A percentile compares a stretch with the other conserved stretches of the same genome.
These are phyloP conservation scores for Hamigera avellanea DNA, from an alignment of 495 filamentous ascomycete species.

Conservation along the genomic window DNA sequence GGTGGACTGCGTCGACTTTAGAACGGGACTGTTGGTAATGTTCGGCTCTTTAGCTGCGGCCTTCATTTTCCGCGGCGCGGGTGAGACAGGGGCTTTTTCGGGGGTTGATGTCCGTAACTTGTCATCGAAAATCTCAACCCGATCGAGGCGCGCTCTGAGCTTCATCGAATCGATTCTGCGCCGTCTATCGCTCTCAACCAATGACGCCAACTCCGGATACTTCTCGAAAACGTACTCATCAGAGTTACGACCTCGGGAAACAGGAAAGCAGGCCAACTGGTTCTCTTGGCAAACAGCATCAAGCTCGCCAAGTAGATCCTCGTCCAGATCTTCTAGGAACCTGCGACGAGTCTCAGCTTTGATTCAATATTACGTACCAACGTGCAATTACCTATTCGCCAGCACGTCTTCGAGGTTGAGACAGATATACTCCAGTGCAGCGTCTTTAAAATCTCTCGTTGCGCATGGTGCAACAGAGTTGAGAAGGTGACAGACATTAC, in stretches of 20 bases:
- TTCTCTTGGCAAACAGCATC: conserved; percentile 71
- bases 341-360: conserved; percentile 20
- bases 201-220: conserved; percentile 51
- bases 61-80: conserved; percentile 41
- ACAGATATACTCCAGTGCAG: conserved; percentile 81
- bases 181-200: conserved; percentile 40
- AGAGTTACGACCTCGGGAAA: conserved; percentile 62
- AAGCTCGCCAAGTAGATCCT: conserved; percentile 66
- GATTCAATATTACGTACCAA: background rate
- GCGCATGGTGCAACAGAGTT: conserved; percentile 75
- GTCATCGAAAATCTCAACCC: conserved; percentile 43
- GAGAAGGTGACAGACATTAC: conserved; percentile 75
- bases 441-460: conserved; percentile 77
- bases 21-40: conserved; percentile 38
- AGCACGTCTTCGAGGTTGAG: conserved; percentile 82
- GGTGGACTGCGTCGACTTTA: conserved; percentile 52
- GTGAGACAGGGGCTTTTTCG: conserved; percentile 41
- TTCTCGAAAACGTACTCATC: conserved; percentile 58
- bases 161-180: conserved; percentile 47
- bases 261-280: conserved; percentile 61
- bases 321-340: conserved; percentile 74
- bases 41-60: conserved; percentile 31
- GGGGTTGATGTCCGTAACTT: conserved; percentile 31
- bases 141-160: conserved; percentile 46
- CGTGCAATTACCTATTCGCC: conserved; percentile 54